Evolutionary conservation across 768 basidiomycete genomes (phyloP).

Genomic region (Rhizopogon salebrosus): DNA sequence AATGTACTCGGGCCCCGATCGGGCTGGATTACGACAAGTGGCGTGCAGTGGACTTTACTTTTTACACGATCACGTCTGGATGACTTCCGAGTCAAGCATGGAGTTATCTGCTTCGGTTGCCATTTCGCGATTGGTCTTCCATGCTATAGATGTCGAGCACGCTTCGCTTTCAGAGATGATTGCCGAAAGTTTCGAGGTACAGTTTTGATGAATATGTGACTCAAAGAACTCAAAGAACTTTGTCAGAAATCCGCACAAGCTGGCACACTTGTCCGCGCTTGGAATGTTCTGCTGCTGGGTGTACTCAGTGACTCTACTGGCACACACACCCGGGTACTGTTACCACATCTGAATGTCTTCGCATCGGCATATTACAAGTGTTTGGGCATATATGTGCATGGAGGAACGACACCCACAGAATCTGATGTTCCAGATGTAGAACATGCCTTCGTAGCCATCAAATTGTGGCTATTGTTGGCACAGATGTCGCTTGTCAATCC

Average conservation of each 20-base stretch:
- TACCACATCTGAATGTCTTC: slow-evolving; percentile 48
- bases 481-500: slow-evolving; percentile 17
- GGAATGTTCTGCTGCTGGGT: slow-evolving; percentile 60
- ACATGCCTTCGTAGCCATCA: slow-evolving; percentile 63
- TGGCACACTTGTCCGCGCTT: slow-evolving; percentile 45
- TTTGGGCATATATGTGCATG: slow-evolving; percentile 36
- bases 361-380: slow-evolving; percentile 40
- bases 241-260: slow-evolving; percentile 30
- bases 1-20: slow-evolving; percentile 24
- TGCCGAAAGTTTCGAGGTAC: slow-evolving; percentile 22
- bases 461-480: slow-evolving; percentile 65
- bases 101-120: slow-evolving; percentile 50
- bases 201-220: slow-evolving; percentile 25
- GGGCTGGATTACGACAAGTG: slow-evolving; percentile 24
- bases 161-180: slow-evolving; percentile 34
- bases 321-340: slow-evolving; percentile 32
- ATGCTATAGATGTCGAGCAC: slow-evolving; percentile 40
- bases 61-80: slow-evolving; percentile 45
- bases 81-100: slow-evolving; percentile 40
- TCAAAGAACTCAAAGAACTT: neutral
- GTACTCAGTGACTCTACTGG: slow-evolving; percentile 37
- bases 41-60: slow-evolving; percentile 50
- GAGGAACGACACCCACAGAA: slow-evolving; percentile 33
- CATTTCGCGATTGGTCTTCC: slow-evolving; percentile 49
- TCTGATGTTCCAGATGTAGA: slow-evolving; percentile 55